Evolutionary conservation across 108 stramenopile genomes (phyloP).

Genomic region (Nitzschia putrida): DNA sequence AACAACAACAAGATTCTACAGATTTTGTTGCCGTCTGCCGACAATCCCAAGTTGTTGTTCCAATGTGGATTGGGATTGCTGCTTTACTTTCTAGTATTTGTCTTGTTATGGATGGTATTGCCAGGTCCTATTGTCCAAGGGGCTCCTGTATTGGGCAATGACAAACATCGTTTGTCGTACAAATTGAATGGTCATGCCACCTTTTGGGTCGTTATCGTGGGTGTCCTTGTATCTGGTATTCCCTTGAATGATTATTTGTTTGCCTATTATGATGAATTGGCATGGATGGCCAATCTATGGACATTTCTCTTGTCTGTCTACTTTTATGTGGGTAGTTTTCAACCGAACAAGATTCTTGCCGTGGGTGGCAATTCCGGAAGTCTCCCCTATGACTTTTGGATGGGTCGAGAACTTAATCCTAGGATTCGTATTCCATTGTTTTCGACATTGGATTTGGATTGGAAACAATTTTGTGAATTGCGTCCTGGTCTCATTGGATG

Average conservation of each 20-base stretch:
- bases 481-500: constrained; percentile 94
- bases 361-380: constrained; percentile 84
- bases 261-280: constrained; percentile 68
- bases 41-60: constrained; percentile 15
- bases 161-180: constrained; percentile 62
- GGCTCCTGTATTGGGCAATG: constrained; percentile 46
- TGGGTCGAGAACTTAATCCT: constrained; percentile 98
- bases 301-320: constrained; percentile 60
- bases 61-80: constrained; percentile 56
- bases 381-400: constrained; percentile 92
- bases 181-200: constrained; percentile 93
- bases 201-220: constrained; percentile 81
- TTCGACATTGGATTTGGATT: constrained; percentile 69
- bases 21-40: constrained; percentile 18
- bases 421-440: constrained; percentile 42
- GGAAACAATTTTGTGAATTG: constrained; percentile 97
- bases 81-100: constrained; percentile 86
- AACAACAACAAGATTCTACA: constrained; percentile 2
- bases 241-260: constrained; percentile 77
- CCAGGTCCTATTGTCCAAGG: constrained; percentile 84
- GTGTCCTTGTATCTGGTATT: constrained; percentile 59
- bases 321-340: constrained; percentile 79
- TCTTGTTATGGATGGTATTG: constrained; percentile 80
- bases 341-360: constrained; percentile 64
- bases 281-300: constrained; percentile 64